A percentile compares a stretch with the other conserved stretches of the same genome.
Evolutionary conservation across 768 basidiomycete species (phyloP).

Genomic region (Glaciozyma martinii): DNA sequence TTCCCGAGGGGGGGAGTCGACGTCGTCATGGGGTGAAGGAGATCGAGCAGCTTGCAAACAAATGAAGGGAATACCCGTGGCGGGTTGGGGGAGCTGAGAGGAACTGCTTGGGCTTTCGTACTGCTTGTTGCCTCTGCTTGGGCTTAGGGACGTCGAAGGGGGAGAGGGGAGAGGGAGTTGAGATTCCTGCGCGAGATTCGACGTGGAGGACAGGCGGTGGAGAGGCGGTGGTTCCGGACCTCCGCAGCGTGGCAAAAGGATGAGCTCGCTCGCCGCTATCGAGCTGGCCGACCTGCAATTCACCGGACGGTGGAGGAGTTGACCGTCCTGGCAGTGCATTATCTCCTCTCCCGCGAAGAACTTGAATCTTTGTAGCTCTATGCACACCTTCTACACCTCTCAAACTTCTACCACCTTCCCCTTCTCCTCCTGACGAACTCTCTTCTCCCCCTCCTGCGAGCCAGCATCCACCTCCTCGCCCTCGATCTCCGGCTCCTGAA

Average conservation of each 20-base stretch:
- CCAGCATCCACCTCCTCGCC: neutral
- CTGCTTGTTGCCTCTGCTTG: neutral
- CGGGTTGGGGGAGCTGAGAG: neutral
- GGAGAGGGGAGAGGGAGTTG: too few species aligned
- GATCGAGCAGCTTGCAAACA: neutral
- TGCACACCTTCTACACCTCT: neutral
- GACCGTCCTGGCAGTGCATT: too few species aligned
- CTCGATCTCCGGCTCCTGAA: neutral
- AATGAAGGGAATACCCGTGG: neutral
- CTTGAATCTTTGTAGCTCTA: too few species aligned
- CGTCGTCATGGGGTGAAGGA: neutral
- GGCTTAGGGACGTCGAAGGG: neutral
- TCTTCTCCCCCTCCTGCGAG: too few species aligned
- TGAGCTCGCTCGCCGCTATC: too few species aligned
- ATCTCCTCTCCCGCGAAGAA: too few species aligned
- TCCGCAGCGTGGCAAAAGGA: too few species aligned
- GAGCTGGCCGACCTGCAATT: too few species aligned
- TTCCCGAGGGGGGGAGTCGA: neutral
- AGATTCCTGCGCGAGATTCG: too few species aligned
- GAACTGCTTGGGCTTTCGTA: neutral
- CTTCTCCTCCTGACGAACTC: neutral
- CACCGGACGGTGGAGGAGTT: too few species aligned
- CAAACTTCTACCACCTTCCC: neutral
- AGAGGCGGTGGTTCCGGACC: too few species aligned
- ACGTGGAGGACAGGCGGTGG: too few species aligned